Percentiles rank a stretch among this genome's conserved stretches.
Conservation (phyloP, 2,329 filamentous ascomycete species). For the Diaporthe humulicola region DNA sequence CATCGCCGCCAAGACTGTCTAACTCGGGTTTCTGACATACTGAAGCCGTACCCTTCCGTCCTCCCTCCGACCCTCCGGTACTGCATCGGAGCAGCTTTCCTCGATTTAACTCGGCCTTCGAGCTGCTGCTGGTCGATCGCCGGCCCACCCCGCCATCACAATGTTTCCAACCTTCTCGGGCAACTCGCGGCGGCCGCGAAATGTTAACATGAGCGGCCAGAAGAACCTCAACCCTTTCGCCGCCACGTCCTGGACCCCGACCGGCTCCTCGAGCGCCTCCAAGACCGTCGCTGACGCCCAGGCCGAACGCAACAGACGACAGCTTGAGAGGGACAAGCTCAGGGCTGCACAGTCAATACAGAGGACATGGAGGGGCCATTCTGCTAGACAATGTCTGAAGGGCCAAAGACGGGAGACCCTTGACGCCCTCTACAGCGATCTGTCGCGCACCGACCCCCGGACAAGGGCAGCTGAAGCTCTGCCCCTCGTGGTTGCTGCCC, state of each 20-base stretch:
- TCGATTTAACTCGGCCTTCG: not conserved
- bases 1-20: not conserved
- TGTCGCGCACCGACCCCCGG: slow-evolving; percentile 48
- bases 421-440: slow-evolving; percentile 68
- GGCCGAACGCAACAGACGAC: slow-evolving; percentile 84
- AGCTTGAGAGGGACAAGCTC: slow-evolving; percentile 83
- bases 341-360: slow-evolving; percentile 83
- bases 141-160: slow-evolving; percentile 42
- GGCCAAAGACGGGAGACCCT: slow-evolving; percentile 71
- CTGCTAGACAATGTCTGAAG: slow-evolving; percentile 69
- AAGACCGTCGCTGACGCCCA: slow-evolving; percentile 88
- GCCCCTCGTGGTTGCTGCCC: slow-evolving; percentile 64
- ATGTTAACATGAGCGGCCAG: slow-evolving; percentile 94
- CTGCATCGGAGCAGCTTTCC: not conserved
- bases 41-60: not conserved
- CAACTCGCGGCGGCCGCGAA: slow-evolving; percentile 84
- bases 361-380: slow-evolving; percentile 84
- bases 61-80: not conserved
- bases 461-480: slow-evolving; percentile 57
- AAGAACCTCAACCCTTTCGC: slow-evolving; percentile 81
- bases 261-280: slow-evolving; percentile 74
- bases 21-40: not conserved
- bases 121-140: slow-evolving; percentile 9
- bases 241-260: slow-evolving; percentile 69
- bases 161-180: slow-evolving; percentile 97